Conservation (phyloP, 1,284 basidiomycete species). For the Sanghuangporus weigelae region DNA sequence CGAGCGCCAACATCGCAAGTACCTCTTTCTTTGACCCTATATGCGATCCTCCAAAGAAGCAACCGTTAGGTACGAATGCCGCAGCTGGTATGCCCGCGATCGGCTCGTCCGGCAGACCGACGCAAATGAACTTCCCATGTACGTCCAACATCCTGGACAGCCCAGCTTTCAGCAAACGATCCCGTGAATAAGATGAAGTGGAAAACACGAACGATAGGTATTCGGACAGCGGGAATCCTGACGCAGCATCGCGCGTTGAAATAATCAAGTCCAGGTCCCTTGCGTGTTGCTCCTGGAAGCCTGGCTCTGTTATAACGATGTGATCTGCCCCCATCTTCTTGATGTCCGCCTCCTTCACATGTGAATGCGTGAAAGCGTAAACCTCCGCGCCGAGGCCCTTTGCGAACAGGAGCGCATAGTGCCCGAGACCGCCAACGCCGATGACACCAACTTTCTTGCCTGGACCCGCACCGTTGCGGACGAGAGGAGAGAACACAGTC, state of each 20-base stretch:
- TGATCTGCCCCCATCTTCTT: conserved; percentile 41
- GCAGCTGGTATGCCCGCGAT: not conserved
- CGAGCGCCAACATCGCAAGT: conserved; percentile 13
- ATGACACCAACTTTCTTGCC: conserved; percentile 66
- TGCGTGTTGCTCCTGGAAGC: conserved; percentile 34
- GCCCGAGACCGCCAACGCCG: conserved; percentile 52
- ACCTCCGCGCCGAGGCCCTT: conserved; percentile 46
- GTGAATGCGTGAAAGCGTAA: conserved; percentile 44
- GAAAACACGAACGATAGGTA: conserved; percentile 29
- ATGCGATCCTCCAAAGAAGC: conserved; percentile 12
- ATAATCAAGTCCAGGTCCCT: conserved; percentile 39
- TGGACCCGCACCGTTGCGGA: conserved; percentile 53
- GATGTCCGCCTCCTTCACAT: conserved; percentile 42
- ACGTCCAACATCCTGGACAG: conserved; percentile 12
- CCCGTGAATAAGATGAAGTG: conserved; percentile 33
- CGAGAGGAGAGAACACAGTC: conserved; percentile 62
- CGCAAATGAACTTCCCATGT: conserved; percentile 15
- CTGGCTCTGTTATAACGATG: conserved; percentile 32
- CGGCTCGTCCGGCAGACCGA: conserved; percentile 12
- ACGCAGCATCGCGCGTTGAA: conserved; percentile 31
- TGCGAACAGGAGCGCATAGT: conserved; percentile 45
- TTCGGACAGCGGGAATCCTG: conserved; percentile 25
- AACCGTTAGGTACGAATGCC: conserved; percentile 3
- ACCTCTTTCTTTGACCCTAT: conserved; percentile 17
- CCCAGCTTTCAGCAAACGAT: not conserved